Conservation (phyloP, 306 rosid genomes). For the Neltuma alba region DNA sequence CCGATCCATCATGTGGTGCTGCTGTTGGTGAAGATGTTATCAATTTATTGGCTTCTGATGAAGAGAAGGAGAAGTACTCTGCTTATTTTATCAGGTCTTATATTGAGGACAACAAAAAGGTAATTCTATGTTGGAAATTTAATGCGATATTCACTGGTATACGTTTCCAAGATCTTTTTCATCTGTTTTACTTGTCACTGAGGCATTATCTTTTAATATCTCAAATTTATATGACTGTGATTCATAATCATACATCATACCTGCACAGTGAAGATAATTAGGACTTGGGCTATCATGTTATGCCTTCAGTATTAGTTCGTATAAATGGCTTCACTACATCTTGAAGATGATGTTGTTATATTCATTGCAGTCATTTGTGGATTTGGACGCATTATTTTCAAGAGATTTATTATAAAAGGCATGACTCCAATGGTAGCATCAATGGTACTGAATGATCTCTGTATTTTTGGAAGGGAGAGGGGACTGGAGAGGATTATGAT, state of each 20-base stretch:
- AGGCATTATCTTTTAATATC: background rate
- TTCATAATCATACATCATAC: background rate
- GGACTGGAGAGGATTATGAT: background rate
- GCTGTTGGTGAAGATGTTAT: constrained; percentile 69
- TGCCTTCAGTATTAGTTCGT: background rate
- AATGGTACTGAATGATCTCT: background rate
- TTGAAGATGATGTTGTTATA: background rate
- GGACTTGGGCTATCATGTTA: background rate
- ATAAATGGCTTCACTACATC: background rate
- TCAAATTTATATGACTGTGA: background rate
- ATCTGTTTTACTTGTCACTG: background rate
- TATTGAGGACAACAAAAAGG: constrained; percentile 74
- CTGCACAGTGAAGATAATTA: background rate
- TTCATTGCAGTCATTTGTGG: background rate
- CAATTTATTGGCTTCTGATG: constrained; percentile 44
- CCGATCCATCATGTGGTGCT: constrained; percentile 71
- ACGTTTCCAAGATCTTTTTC: background rate
- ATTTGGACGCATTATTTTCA: background rate
- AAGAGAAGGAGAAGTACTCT: constrained; percentile 56
- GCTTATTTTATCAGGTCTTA: constrained; percentile 65
- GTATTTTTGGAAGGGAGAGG: background rate
- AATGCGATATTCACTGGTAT: background rate
- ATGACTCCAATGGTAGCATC: background rate
- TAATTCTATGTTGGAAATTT: constrained; percentile 11
- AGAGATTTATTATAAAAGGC: background rate